Evolutionary conservation across 2,329 filamentous ascomycete species (phyloP).

Genomic region (Scedosporium boydii): DNA sequence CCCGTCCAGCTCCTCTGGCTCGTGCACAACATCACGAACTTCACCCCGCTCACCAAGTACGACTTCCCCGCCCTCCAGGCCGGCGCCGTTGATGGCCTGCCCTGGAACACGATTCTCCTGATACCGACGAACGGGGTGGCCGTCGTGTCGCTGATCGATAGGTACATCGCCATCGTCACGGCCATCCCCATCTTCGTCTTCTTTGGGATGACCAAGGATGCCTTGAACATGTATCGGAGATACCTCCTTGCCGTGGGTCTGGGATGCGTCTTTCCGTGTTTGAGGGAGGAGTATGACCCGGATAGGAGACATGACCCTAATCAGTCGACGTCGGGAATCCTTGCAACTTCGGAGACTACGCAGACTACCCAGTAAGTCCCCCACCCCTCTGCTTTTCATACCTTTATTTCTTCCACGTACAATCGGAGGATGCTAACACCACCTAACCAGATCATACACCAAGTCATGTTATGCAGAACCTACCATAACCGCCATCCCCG

Average conservation of each 20-base stretch:
- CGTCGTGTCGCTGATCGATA: conserved; percentile 32
- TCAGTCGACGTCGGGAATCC: neutral
- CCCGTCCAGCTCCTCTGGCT: conserved; percentile 34
- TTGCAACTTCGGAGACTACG: neutral
- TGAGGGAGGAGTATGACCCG: conserved; percentile 29
- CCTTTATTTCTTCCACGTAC: neutral
- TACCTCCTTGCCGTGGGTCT: conserved; percentile 30
- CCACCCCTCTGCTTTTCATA: neutral
- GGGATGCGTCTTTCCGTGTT: conserved; percentile 30
- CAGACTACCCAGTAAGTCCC: conserved; percentile 2
- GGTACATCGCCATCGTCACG: conserved; percentile 39
- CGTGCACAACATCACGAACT: conserved; percentile 27
- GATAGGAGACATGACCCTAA: conserved; percentile 12
- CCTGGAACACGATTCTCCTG: conserved; percentile 38
- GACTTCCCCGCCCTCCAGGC: conserved; percentile 32
- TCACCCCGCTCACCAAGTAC: conserved; percentile 23
- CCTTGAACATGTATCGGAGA: conserved; percentile 37
- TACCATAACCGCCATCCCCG: neutral
- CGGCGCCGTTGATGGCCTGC: conserved; percentile 10
- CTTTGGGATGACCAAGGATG: conserved; percentile 47
- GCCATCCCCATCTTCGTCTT: conserved; percentile 39
- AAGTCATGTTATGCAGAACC: neutral
- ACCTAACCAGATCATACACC: neutral
- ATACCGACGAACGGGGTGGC: conserved; percentile 28
- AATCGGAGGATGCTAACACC: neutral